phyloP scores from a whole-genome alignment of 2,329 filamentous ascomycete species.

The Cercospora zeae-maydis region DNA sequence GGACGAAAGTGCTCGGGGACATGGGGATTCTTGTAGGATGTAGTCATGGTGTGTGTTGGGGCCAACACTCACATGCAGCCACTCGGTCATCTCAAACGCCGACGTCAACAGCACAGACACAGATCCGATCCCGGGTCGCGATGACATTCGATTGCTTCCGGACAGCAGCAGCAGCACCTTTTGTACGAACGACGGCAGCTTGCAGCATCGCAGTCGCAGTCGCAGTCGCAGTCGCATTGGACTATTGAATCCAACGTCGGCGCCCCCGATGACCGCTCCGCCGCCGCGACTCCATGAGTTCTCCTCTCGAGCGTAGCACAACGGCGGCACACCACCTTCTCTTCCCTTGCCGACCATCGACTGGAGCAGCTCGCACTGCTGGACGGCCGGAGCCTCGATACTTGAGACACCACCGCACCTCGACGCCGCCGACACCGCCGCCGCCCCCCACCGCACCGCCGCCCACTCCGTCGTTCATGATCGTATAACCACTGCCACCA shows the following conservation, averaged over 20 bases:
- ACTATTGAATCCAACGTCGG: not conserved
- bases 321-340: conserved; percentile 9
- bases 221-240: not conserved
- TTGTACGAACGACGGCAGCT: conserved; percentile 7
- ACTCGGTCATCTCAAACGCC: no score
- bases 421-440: no score
- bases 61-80: no score
- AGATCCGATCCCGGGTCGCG: conserved; percentile 1
- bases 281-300: conserved; percentile 13
- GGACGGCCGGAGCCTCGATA: not conserved
- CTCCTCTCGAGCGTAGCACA: conserved; percentile 15
- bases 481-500: not conserved
- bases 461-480: no score
- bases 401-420: conserved; percentile 1
- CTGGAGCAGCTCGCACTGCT: conserved; percentile 15
- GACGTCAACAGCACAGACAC: no score
- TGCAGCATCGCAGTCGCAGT: no score
- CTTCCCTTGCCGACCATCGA: conserved; percentile 16
- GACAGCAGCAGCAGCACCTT: conserved; percentile 9
- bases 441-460: no score
- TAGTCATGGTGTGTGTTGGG: no score
- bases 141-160: conserved; percentile 5
- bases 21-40: no score
- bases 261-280: not conserved
- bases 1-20: no score